Conservation (phyloP, 1,284 basidiomycete genomes). For the Apiotrichum sp. region DNA sequence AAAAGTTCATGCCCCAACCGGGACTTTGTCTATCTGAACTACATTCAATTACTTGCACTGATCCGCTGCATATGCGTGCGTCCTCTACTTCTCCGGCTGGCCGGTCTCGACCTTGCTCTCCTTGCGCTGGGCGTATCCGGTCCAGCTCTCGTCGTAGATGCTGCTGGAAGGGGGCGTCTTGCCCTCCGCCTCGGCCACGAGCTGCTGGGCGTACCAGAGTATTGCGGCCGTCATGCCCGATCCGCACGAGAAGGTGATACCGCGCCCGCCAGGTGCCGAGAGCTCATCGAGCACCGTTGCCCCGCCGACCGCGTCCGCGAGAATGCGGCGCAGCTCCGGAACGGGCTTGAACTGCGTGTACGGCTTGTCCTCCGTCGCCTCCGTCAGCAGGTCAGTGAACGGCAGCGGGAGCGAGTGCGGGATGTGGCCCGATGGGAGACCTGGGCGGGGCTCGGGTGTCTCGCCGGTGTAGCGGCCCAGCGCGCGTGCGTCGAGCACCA, state of each 20-base stretch:
- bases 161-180: slow-evolving; percentile 33
- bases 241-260: slow-evolving; percentile 72
- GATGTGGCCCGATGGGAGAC: slow-evolving; percentile 86
- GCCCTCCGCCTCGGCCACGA: slow-evolving; percentile 75
- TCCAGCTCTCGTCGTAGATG: slow-evolving; percentile 49
- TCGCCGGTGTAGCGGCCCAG: slow-evolving; percentile 71
- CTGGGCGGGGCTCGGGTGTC: slow-evolving; percentile 82
- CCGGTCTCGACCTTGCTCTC: slow-evolving; percentile 24
- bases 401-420: slow-evolving; percentile 80
- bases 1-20: too few relatives aligned
- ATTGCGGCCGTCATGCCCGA: slow-evolving; percentile 96
- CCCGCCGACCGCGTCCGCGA: slow-evolving; percentile 50
- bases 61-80: too few relatives aligned
- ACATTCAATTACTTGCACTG: too few relatives aligned
- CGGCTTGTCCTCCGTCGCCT: slow-evolving; percentile 39
- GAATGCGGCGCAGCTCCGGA: slow-evolving; percentile 54
- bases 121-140: slow-evolving; percentile 28
- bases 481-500: slow-evolving; percentile 81
- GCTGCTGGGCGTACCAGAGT: slow-evolving; percentile 74
- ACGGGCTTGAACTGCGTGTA: slow-evolving; percentile 56
- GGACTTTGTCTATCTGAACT: too few relatives aligned
- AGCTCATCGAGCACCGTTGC: slow-evolving; percentile 53
- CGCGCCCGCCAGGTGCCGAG: slow-evolving; percentile 51
- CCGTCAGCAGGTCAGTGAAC: slow-evolving; percentile 65
- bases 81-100: background rate